Evolutionary conservation across 1,284 basidiomycete genomes (phyloP).

Genomic region (Coniophora puteana): DNA sequence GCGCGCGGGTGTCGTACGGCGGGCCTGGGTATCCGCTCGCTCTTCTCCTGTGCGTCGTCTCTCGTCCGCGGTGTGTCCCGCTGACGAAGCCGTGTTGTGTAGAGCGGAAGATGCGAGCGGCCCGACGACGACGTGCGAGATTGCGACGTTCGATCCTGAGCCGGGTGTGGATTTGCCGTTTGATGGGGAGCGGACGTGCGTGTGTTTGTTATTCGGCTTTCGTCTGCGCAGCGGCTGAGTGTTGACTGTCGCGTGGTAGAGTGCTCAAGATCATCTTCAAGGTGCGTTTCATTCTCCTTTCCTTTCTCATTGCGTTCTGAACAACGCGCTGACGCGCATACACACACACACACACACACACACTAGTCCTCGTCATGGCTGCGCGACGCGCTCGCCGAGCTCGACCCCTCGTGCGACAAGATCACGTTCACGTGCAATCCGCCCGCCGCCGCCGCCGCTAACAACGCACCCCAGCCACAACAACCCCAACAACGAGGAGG

Average conservation of each 20-base stretch:
- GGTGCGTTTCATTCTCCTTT: slow-evolving; percentile 39
- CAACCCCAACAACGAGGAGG: no score
- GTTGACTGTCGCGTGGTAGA: no score
- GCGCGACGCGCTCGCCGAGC: slow-evolving; percentile 85
- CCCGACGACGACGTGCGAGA: slow-evolving; percentile 86
- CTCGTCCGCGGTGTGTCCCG: slow-evolving; percentile 1
- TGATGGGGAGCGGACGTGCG: slow-evolving; percentile 64
- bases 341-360: not conserved
- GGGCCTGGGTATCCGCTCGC: slow-evolving; percentile 79
- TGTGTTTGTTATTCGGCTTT: slow-evolving; percentile 9
- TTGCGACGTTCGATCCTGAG: slow-evolving; percentile 84
- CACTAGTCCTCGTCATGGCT: slow-evolving; percentile 72
- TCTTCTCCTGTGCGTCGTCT: slow-evolving; percentile 68
- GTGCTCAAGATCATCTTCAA: slow-evolving; percentile 85
- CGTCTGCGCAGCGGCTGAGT: not conserved
- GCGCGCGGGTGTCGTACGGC: slow-evolving; percentile 81
- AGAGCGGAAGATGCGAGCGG: slow-evolving; percentile 84
- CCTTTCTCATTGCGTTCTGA: not conserved
- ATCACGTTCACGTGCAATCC: slow-evolving; percentile 82
- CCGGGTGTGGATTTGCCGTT: slow-evolving; percentile 79
- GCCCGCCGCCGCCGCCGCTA: slow-evolving; percentile 31
- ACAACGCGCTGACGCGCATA: not conserved
- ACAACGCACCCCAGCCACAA: no score
- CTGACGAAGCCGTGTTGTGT: slow-evolving; percentile 7
- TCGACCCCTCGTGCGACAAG: slow-evolving; percentile 81